phyloP scores from a whole-genome alignment of 2,329 filamentous ascomycete genomes.

The Aspergillus ochraceoroseus region DNA sequence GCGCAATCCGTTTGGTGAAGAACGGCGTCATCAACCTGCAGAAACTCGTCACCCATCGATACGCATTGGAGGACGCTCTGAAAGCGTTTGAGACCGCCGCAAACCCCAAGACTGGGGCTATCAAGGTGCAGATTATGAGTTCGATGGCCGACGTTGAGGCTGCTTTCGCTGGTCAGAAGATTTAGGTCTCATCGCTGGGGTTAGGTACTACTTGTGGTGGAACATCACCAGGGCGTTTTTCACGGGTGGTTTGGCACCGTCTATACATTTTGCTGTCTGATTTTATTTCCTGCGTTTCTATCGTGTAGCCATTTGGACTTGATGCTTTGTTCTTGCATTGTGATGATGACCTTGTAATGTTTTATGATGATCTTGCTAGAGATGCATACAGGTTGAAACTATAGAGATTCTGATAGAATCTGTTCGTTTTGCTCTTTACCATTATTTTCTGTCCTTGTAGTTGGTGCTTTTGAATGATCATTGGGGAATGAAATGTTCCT shows the following conservation, averaged over 20 bases:
- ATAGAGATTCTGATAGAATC: slow-evolving; percentile 22
- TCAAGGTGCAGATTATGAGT: slow-evolving; percentile 84
- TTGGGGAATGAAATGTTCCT: background rate
- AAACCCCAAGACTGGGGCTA: slow-evolving; percentile 86
- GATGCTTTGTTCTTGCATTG: slow-evolving; percentile 14
- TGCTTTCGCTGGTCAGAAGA: slow-evolving; percentile 30
- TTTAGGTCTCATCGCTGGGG: slow-evolving; percentile 16
- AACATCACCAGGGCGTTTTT: slow-evolving; percentile 12
- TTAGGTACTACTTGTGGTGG: background rate
- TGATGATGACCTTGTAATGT: slow-evolving; percentile 17
- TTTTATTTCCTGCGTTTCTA: slow-evolving; percentile 5
- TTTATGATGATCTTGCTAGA: slow-evolving; percentile 21
- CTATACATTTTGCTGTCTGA: slow-evolving; percentile 14
- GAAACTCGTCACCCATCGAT: slow-evolving; percentile 83
- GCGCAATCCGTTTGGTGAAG: slow-evolving; percentile 81
- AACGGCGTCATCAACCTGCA: slow-evolving; percentile 76
- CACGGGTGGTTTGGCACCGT: slow-evolving; percentile 12
- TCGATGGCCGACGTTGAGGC: slow-evolving; percentile 39
- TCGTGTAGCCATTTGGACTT: no score
- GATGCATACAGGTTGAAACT: slow-evolving; percentile 15
- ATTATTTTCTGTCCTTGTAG: background rate
- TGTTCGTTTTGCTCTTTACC: background rate
- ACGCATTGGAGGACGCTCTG: slow-evolving; percentile 75
- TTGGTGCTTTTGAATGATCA: background rate
- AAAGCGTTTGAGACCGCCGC: slow-evolving; percentile 86